Percentiles rank a stretch among this genome's conserved stretches.
Evolutionary conservation across 75 land plant species (phyloP).

Genomic region (Gnetum montanum): DNA sequence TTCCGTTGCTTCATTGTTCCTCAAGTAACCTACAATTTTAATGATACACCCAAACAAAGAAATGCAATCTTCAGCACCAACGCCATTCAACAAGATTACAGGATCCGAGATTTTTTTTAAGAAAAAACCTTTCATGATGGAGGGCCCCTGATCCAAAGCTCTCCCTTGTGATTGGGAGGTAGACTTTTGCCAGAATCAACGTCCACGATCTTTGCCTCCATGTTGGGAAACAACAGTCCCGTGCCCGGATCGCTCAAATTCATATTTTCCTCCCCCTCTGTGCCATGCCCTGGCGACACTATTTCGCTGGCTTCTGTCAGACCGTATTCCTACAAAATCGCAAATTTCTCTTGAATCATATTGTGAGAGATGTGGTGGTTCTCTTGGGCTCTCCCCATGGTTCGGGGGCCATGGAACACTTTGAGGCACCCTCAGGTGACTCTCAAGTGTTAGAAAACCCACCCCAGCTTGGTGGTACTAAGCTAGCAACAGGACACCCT

Average conservation of each 20-base stretch:
- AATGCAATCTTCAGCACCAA: background rate
- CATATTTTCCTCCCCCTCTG: conserved; percentile 37
- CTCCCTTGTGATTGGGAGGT: conserved; percentile 54
- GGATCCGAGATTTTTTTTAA: too few relatives aligned
- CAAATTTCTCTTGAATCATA: too few relatives aligned
- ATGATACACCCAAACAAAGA: too few relatives aligned
- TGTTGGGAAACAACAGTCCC: conserved; percentile 56
- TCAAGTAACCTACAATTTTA: conserved; percentile 40
- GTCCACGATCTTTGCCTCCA: conserved; percentile 79
- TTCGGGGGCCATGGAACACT: too few relatives aligned
- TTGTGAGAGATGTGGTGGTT: too few relatives aligned
- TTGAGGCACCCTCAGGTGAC: too few relatives aligned
- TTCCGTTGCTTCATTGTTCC: conserved; percentile 26
- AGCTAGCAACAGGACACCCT: too few relatives aligned
- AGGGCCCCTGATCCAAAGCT: conserved; percentile 86
- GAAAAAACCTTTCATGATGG: conserved; percentile 17
- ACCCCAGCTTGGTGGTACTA: too few relatives aligned
- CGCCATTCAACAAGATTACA: too few relatives aligned
- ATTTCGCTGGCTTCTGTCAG: conserved; percentile 72
- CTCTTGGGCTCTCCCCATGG: too few relatives aligned
- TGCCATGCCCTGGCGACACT: conserved; percentile 52
- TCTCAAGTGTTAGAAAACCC: too few relatives aligned
- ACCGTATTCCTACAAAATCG: conserved; percentile 72
- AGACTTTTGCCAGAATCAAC: conserved; percentile 37
- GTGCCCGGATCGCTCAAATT: conserved; percentile 59